Evolutionary conservation across 2,329 filamentous ascomycete genomes (phyloP), one percentile per base, ranked within the genome.

Genomic region (Chlorencoelia australis): DNA sequence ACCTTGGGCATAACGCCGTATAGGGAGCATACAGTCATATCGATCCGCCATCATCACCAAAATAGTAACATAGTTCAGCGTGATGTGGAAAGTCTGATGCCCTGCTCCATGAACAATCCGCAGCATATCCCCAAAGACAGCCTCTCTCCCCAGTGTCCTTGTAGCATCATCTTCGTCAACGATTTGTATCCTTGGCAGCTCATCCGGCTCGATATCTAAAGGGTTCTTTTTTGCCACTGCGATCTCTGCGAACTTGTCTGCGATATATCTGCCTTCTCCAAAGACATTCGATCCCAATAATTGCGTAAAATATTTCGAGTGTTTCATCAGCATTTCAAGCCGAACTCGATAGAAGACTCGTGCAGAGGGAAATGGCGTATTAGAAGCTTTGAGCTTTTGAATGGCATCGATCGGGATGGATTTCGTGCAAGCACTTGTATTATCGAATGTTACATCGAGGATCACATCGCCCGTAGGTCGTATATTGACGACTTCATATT

Each of bases 21-120:
- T 66, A 8, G 64, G 55, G 3, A 64, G 55, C 2, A 75, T 59
- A 41, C 78, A 80, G 59, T 81, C 78, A 57, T 85, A 87, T 29
- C 79, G 73, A 56, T 87, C 82, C 7, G 81, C 79, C 38, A 84
- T 69, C 34, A 85, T 69, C 26, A 79, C 75, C 26, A 87, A 61
- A 2, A 79, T 80, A 10, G 76, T 72, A 8, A 82, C 64, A 45
- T 80, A 80, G 5, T 48, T 49, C 17, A 71, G 60, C 45, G 83
- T 67, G 11, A 69, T 70, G 14, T 69, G 63, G 2, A 53, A 57
- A 2, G 56, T 58, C 7, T 39, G 17, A 26, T 46, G 48, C 11
- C 46, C 67, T 31, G 61, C 60, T 15, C 67, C 67, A 53, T 87
- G 82, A 13, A 85, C 61, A 13, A 82, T 71, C 13, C 69, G 64